phyloP scores from a whole-genome alignment of 2,329 filamentous ascomycete genomes.

The Neonectria sp. region DNA sequence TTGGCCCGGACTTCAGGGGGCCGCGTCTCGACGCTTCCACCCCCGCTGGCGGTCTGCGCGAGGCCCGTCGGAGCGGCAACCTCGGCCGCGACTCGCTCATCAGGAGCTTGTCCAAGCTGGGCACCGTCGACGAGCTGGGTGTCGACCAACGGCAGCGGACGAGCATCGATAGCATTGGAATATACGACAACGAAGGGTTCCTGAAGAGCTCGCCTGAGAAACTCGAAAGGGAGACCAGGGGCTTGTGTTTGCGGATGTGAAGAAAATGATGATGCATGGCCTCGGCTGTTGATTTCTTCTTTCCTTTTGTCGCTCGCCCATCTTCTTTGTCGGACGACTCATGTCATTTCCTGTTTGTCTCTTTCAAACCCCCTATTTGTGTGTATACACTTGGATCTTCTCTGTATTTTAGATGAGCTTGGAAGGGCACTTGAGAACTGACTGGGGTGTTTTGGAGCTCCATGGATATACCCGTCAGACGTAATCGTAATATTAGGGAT shows the following conservation, averaged over 20 bases:
- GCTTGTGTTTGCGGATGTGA: slow-evolving; percentile 49
- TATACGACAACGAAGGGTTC: slow-evolving; percentile 65
- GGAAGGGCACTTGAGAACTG: slow-evolving; percentile 15
- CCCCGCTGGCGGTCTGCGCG: slow-evolving; percentile 28
- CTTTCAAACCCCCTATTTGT: slow-evolving; percentile 11
- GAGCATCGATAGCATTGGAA: slow-evolving; percentile 58
- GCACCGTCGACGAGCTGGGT: slow-evolving; percentile 47
- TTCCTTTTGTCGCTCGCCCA: slow-evolving; percentile 22
- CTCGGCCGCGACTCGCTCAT: slow-evolving; percentile 37
- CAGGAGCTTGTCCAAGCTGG: slow-evolving; percentile 40
- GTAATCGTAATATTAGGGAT: slow-evolving; percentile 43
- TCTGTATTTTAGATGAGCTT: slow-evolving; percentile 24
- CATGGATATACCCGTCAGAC: slow-evolving; percentile 42
- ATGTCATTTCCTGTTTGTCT: slow-evolving; percentile 11
- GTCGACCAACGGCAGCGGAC: slow-evolving; percentile 43
- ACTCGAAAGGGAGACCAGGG: slow-evolving; percentile 51
- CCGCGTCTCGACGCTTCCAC: slow-evolving; percentile 34
- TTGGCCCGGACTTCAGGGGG: slow-evolving; percentile 33
- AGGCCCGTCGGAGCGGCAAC: slow-evolving; percentile 39
- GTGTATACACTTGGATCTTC: slow-evolving; percentile 20
- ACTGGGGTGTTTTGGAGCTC: slow-evolving; percentile 32
- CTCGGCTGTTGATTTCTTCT: slow-evolving; percentile 13
- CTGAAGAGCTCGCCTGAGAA: slow-evolving; percentile 59
- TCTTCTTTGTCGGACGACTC: slow-evolving; percentile 31
- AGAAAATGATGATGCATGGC: not conserved